phyloP scores from a whole-genome alignment of 441 rosid genomes.

The Corymbia citriodora region DNA sequence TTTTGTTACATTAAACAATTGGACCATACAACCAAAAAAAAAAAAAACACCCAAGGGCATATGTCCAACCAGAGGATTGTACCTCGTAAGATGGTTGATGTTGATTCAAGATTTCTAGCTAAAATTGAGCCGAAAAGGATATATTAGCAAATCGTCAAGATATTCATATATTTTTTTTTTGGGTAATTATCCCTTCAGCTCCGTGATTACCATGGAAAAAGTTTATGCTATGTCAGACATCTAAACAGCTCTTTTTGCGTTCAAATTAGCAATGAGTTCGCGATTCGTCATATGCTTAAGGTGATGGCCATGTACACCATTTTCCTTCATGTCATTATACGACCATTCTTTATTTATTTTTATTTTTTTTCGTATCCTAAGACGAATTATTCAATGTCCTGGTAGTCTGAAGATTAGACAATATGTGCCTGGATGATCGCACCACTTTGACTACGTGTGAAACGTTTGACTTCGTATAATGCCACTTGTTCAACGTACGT shows the following conservation, averaged over 20 bases:
- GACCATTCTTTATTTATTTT: background rate
- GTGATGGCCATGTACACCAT: background rate
- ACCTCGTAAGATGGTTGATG: fast-evolving
- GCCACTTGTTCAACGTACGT: background rate
- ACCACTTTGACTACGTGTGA: background rate
- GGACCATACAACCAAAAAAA: background rate
- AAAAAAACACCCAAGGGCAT: background rate
- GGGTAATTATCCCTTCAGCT: background rate
- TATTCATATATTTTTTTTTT: fast-evolving
- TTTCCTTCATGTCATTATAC: background rate
- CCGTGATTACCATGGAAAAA: background rate
- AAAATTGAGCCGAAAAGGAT: fast-evolving
- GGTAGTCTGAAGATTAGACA: background rate
- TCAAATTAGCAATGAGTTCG: background rate
- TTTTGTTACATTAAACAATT: background rate
- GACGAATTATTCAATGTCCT: background rate
- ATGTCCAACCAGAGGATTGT: fast-evolving
- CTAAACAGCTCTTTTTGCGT: background rate
- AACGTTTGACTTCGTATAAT: background rate
- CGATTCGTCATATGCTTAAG: fast-evolving
- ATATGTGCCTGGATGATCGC: background rate
- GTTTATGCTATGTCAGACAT: background rate
- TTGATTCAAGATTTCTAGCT: fast-evolving
- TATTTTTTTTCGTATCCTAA: background rate
- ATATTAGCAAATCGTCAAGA: fast-evolving